Evolutionary conservation across 257 asterid species (phyloP).

Genomic region (Phtheirospermum japonicum): DNA sequence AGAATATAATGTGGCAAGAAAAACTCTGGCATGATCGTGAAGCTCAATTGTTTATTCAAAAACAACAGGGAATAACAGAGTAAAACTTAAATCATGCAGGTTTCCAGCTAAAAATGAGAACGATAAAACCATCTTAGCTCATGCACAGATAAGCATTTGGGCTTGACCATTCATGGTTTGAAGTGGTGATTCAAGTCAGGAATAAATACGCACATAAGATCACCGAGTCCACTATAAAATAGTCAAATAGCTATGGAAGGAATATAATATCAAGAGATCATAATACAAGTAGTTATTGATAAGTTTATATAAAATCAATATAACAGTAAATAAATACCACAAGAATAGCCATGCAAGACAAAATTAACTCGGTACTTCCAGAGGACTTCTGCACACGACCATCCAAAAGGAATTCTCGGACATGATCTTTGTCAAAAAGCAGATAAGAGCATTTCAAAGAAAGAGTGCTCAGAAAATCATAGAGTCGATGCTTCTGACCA

Average conservation of each 20-base stretch:
- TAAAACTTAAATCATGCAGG: conserved; percentile 8
- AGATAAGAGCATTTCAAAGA: conserved; percentile 77
- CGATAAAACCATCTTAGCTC: conserved; percentile 4
- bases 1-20: conserved; percentile 15
- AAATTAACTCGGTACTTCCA: conserved; percentile 58
- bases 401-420: conserved; percentile 65
- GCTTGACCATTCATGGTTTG: conserved; percentile 13
- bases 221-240: conserved; percentile 11
- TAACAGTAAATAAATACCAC: conserved; percentile 53
- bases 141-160: conserved; percentile 9
- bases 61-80: not conserved
- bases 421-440: conserved; percentile 78
- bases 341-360: conserved; percentile 83
- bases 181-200: not conserved
- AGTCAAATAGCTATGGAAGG: conserved; percentile 2
- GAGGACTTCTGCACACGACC: conserved; percentile 59
- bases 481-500: conserved; percentile 77
- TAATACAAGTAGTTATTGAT: conserved; percentile 6
- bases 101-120: not conserved
- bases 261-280: conserved; percentile 17
- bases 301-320: conserved; percentile 24
- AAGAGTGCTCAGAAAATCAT: conserved; percentile 63
- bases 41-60: conserved; percentile 20
- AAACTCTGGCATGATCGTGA: conserved; percentile 17
- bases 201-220: conserved; percentile 11